These are phyloP conservation scores for Cyberlindnera subsufficiens DNA, from an alignment of 805 yeast genomes.

Conservation along the genomic window DNA sequence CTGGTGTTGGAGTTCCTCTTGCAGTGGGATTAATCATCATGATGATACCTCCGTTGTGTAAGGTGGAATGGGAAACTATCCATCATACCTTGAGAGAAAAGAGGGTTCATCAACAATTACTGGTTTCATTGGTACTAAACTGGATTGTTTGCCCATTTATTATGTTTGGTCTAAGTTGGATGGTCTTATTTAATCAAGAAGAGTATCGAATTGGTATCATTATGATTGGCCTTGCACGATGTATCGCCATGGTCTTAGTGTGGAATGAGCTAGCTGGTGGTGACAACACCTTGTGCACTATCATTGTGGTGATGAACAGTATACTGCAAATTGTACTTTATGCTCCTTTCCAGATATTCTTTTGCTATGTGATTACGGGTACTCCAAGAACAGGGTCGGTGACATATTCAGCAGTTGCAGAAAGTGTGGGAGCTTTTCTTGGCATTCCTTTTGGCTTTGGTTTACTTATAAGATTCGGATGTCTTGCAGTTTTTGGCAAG, in stretches of 20 bases:
- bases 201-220: constrained; percentile 52
- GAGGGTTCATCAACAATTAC: constrained; percentile 25
- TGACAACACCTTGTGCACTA: constrained; percentile 43
- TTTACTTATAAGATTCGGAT: constrained; percentile 31
- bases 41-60: constrained; percentile 55
- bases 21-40: constrained; percentile 46
- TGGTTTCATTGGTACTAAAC: constrained; percentile 39
- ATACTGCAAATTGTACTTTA: constrained; percentile 44
- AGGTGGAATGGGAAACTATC: constrained; percentile 45
- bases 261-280: constrained; percentile 55
- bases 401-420: constrained; percentile 31
- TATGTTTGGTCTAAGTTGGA: constrained; percentile 54
- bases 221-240: constrained; percentile 53
- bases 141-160: constrained; percentile 53
- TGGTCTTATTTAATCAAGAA: constrained; percentile 37
- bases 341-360: constrained; percentile 46
- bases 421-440: constrained; percentile 45
- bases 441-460: constrained; percentile 49
- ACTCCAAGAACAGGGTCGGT: constrained; percentile 2
- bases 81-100: constrained; percentile 22
- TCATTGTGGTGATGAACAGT: constrained; percentile 46
- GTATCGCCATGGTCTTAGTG: constrained; percentile 57
- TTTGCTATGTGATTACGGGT: constrained; percentile 36
- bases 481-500: constrained; percentile 7
- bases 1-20: constrained; percentile 38